phyloP scores from a whole-genome alignment of 1,284 basidiomycete species.

The Violaceomyces palustris region DNA sequence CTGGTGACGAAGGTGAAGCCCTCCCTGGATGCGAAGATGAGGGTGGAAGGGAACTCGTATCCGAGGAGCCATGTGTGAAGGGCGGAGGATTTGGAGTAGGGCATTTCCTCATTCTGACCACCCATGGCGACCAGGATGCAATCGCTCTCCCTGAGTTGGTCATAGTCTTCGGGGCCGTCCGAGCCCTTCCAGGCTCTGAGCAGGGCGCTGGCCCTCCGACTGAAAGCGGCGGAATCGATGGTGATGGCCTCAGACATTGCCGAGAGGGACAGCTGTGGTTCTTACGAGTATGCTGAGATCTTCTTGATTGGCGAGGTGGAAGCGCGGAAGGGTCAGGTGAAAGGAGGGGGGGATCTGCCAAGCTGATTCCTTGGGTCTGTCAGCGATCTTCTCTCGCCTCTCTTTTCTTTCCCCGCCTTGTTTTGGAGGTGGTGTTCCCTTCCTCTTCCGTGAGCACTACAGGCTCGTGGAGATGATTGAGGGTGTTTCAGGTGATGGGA shows the following conservation, averaged over 20 bases:
- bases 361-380: too few relatives aligned
- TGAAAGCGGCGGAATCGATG: slow-evolving; percentile 35
- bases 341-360: too few relatives aligned
- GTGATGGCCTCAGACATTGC: slow-evolving; percentile 41
- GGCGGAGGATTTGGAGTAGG: slow-evolving; percentile 35
- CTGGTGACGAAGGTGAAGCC: slow-evolving; percentile 77
- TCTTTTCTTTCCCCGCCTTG: too few relatives aligned
- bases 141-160: slow-evolving; percentile 15
- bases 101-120: slow-evolving; percentile 30
- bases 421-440: too few relatives aligned
- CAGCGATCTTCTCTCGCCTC: too few relatives aligned
- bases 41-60: slow-evolving; percentile 91
- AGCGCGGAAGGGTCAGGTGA: too few relatives aligned
- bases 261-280: too few relatives aligned
- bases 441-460: too few relatives aligned
- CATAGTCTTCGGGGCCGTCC: slow-evolving; percentile 13
- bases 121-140: slow-evolving; percentile 35
- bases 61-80: slow-evolving; percentile 77
- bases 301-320: too few relatives aligned
- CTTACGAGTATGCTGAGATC: too few relatives aligned
- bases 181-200: slow-evolving; percentile 22
- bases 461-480: too few relatives aligned
- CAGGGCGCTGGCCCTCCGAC: slow-evolving; percentile 22
- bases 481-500: too few relatives aligned
- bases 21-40: slow-evolving; percentile 71